Base-by-base conservation (phyloP, 345 rosid species). In the Camelina hispida region DNA sequence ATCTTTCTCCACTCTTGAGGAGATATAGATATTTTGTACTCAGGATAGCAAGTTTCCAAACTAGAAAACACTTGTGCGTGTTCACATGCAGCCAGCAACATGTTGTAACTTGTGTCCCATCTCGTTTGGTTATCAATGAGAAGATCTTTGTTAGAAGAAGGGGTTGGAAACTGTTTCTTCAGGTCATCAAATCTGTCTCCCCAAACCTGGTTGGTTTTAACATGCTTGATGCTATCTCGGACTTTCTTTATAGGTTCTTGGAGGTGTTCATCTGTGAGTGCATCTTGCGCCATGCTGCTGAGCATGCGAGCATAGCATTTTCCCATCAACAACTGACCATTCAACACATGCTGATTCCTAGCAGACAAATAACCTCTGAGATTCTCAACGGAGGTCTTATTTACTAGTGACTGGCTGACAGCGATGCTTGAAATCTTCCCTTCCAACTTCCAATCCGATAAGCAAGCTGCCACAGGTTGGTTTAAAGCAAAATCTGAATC, bases 91-190 rank as follows among this genome's bases (percentile, higher is more conserved):
- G 90, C 88, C 34, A 85, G 70, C 69, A 91, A 78, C 96, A 89
- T 91, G 53, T 84, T 86, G 78, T 84, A 89, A 7, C 90, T 88
- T 6, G 93, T 88, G 83, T 88, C 86, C 97, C 97, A 91, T 61
- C 83, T 84, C 68, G 81, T 78, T 79, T 64, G 82, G 53, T 87
- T 85, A 63, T 89, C 97, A 22, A 91, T 75, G 23, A 72, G 74
- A 25, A 91, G 87, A 69, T 68, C 80, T 74, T 76, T 84, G 30
- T 83, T 85, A 15, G 84, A 78, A 5, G 87, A 87, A 58, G 78
- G n/a, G 55, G 59, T 84, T 73, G 85, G 89, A 75, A 88, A 89
- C 69, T 78, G 89, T 76, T 71, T 84, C 83, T 86, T 91, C 64
- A 91, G 84, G 62, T 89, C 96, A 34, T 85, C 68, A 57, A 91